Evolutionary conservation across 495 filamentous ascomycete genomes (phyloP).

Genomic region (Pyrenula aspistea): DNA sequence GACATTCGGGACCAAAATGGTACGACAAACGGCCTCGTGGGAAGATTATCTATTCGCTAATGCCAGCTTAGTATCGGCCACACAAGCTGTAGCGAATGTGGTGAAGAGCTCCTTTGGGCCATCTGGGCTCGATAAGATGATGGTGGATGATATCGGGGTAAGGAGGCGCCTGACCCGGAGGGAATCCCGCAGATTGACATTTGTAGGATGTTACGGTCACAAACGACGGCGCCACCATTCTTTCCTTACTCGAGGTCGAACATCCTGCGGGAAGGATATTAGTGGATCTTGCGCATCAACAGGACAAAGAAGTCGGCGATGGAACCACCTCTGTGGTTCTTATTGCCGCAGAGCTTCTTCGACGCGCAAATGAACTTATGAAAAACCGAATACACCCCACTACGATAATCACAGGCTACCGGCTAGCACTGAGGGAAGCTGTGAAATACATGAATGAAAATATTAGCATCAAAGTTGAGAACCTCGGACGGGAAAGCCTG

Average conservation of each 20-base stretch:
- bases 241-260: slow-evolving; percentile 88
- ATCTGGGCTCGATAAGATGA: slow-evolving; percentile 98
- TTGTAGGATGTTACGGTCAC: slow-evolving; percentile 92
- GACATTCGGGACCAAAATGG: slow-evolving; percentile 96
- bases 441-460: slow-evolving; percentile 99
- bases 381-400: slow-evolving; percentile 99
- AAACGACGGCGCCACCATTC: slow-evolving; percentile 95
- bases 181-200: slow-evolving; percentile 15
- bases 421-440: slow-evolving; percentile 87
- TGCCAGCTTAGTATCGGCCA: slow-evolving; percentile 62
- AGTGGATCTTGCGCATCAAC: slow-evolving; percentile 93
- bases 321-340: slow-evolving; percentile 96
- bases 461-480: slow-evolving; percentile 86
- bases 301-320: slow-evolving; percentile 96
- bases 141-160: slow-evolving; percentile 99
- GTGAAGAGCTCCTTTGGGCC: slow-evolving; percentile 98
- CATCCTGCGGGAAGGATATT: slow-evolving; percentile 98
- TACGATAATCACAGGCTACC: slow-evolving; percentile 97
- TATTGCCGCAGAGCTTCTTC: slow-evolving; percentile 90
- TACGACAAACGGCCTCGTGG: slow-evolving; percentile 23
- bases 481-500: slow-evolving; percentile 76
- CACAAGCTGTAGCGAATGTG: slow-evolving; percentile 94
- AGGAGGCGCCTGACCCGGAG: slow-evolving; percentile 16
- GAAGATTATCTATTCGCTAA: slow-evolving; percentile 7
- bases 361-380: slow-evolving; percentile 93